A percentile compares a stretch with the other conserved stretches of the same genome.
Evolutionary conservation across 208 protist genomes (phyloP).

Genomic region (Leishmania aethiopica): DNA sequence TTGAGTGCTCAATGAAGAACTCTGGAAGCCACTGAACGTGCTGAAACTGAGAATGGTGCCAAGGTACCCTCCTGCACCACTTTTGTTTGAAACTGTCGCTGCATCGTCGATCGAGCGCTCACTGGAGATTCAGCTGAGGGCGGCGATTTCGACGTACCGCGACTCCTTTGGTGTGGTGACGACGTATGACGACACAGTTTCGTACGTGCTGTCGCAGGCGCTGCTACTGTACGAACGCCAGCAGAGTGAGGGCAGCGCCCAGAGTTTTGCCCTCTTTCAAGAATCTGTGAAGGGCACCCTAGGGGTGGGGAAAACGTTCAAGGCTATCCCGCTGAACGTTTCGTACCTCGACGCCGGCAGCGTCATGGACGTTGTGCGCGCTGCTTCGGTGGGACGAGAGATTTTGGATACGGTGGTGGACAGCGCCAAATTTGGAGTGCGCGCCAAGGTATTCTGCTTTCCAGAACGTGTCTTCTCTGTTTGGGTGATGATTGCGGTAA

Average conservation of each 20-base stretch:
- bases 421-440: constrained; percentile 70
- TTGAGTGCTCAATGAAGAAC: constrained; percentile 88
- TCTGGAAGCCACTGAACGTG: constrained; percentile 91
- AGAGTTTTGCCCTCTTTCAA: constrained; percentile 81
- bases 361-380: constrained; percentile 69
- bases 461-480: constrained; percentile 85
- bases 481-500: constrained; percentile 91
- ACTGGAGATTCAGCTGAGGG: constrained; percentile 60
- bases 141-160: constrained; percentile 56
- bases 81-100: constrained; percentile 48
- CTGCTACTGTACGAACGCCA: constrained; percentile 85
- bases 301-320: constrained; percentile 90
- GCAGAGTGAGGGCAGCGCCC: constrained; percentile 36
- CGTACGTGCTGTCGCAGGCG: constrained; percentile 83
- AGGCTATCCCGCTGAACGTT: constrained; percentile 90
- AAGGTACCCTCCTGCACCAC: constrained; percentile 65
- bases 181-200: constrained; percentile 75
- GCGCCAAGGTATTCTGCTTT: constrained; percentile 83
- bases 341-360: constrained; percentile 63
- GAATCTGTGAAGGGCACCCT: constrained; percentile 82
- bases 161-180: constrained; percentile 78
- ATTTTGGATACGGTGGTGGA: constrained; percentile 85
- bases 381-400: constrained; percentile 69
- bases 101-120: constrained; percentile 46
- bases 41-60: constrained; percentile 90